Evolutionary conservation across 2,329 filamentous ascomycete genomes (phyloP).

Genomic region (Raffaelea albimanens): DNA sequence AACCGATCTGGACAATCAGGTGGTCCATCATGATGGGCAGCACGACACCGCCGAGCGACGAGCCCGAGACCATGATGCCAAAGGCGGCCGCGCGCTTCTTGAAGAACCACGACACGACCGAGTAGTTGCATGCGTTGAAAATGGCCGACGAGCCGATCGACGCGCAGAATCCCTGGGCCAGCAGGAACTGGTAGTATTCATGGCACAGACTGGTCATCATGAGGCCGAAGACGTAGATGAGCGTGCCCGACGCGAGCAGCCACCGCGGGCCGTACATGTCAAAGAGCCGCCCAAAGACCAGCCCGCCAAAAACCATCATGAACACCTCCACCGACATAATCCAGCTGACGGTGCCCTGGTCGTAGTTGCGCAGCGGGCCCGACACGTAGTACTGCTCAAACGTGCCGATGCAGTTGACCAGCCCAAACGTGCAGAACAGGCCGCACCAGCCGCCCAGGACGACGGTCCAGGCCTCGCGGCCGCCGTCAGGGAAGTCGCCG

Average conservation of each 20-base stretch:
- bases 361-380: conserved; percentile 34
- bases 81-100: conserved; percentile 35
- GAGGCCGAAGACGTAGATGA: conserved; percentile 46
- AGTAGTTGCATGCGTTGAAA: conserved; percentile 25
- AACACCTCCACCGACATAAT: conserved; percentile 44
- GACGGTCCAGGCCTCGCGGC: conserved; percentile 37
- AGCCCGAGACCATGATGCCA: conserved; percentile 37
- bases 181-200: conserved; percentile 30
- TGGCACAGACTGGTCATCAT: conserved; percentile 48
- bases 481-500: conserved; percentile 42
- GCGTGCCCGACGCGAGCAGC: conserved; percentile 40
- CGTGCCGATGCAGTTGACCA: conserved; percentile 36
- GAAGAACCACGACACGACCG: conserved; percentile 36
- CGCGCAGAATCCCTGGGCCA: conserved; percentile 25
- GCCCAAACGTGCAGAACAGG: conserved; percentile 28
- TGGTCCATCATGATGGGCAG: conserved; percentile 50
- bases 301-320: conserved; percentile 35
- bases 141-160: conserved; percentile 24
- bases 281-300: conserved; percentile 32
- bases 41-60: conserved; percentile 39
- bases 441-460: conserved; percentile 28
- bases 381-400: conserved; percentile 48
- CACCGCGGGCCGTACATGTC: conserved; percentile 51
- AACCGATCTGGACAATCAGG: conserved; percentile 34
- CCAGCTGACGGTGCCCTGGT: conserved; percentile 43